phyloP scores from a whole-genome alignment of 2,329 filamentous ascomycete genomes.

The Grosmannia clavigera region DNA sequence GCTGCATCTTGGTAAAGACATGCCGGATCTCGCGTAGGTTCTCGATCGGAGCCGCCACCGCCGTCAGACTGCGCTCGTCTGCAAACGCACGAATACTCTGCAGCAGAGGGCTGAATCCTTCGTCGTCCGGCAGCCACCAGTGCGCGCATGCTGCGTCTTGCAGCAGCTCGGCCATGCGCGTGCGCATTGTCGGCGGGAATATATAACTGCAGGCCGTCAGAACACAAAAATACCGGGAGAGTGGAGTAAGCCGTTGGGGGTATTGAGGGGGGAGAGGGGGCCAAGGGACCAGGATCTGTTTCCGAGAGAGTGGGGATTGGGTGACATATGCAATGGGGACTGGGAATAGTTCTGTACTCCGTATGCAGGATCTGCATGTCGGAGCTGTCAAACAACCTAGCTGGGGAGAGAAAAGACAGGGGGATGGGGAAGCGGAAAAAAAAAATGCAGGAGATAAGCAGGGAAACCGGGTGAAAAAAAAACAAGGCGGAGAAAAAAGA shows the following conservation, averaged over 20 bases:
- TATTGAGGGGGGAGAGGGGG: too few relatives aligned
- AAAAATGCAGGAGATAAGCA: not conserved
- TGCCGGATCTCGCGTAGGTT: slow-evolving; percentile 64
- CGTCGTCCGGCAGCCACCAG: slow-evolving; percentile 85
- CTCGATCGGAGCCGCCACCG: slow-evolving; percentile 44
- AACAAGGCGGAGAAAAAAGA: not conserved
- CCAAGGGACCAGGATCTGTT: too few relatives aligned
- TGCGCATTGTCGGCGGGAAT: slow-evolving; percentile 61
- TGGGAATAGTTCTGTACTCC: not conserved
- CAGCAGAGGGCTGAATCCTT: slow-evolving; percentile 61
- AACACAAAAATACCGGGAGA: not conserved
- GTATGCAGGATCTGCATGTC: too few relatives aligned
- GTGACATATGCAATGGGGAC: too few relatives aligned
- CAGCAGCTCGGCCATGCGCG: slow-evolving; percentile 66
- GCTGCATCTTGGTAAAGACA: slow-evolving; percentile 52
- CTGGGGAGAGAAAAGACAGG: not conserved
- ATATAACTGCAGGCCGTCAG: slow-evolving; percentile 55
- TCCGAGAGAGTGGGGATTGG: too few relatives aligned
- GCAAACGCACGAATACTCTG: slow-evolving; percentile 70
- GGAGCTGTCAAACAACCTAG: too few relatives aligned
- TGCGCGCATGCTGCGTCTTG: slow-evolving; percentile 55
- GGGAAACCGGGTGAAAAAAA: not conserved
- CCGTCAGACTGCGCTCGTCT: slow-evolving; percentile 57
- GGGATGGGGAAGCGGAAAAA: not conserved
- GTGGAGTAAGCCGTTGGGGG: not conserved